Percentiles rank a stretch among this genome's conserved stretches.
Conservation (phyloP, 108 stramenopile species). For the Nitzschia sp. region DNA sequence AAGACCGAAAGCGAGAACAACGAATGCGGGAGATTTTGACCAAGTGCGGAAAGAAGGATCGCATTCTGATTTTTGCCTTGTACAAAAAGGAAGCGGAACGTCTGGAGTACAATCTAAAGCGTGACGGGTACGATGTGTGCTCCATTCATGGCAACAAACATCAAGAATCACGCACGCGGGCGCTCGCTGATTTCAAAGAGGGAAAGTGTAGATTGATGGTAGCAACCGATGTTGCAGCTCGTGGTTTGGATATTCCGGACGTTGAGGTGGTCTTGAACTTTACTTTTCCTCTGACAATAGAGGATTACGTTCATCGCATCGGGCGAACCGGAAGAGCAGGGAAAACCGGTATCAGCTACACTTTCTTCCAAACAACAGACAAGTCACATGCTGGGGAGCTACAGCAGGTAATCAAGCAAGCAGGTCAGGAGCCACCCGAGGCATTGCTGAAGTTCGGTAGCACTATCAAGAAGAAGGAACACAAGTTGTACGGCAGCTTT, state of each 20-base stretch:
- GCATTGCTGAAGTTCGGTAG: slow-evolving; percentile 95
- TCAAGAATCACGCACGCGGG: slow-evolving; percentile 88
- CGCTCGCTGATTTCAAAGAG: slow-evolving; percentile 91
- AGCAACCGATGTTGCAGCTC: slow-evolving; percentile 96
- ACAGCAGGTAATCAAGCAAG: slow-evolving; percentile 96
- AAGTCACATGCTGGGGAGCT: slow-evolving; percentile 96
- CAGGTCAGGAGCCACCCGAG: slow-evolving; percentile 90
- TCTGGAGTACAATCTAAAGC: slow-evolving; percentile 77
- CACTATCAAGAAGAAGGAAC: slow-evolving; percentile 99
- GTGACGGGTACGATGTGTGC: slow-evolving; percentile 76
- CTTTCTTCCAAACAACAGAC: slow-evolving; percentile 94
- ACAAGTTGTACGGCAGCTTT: slow-evolving; percentile 98
- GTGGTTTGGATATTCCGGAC: slow-evolving; percentile 98
- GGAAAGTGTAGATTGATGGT: slow-evolving; percentile 89
- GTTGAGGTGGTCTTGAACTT: slow-evolving; percentile 97
- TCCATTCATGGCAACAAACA: slow-evolving; percentile 98
- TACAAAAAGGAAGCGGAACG: slow-evolving; percentile 98
- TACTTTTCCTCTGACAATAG: slow-evolving; percentile 96
- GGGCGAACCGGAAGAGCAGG: slow-evolving; percentile 98
- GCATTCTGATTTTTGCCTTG: slow-evolving; percentile 92
- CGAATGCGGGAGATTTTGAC: slow-evolving; percentile 77
- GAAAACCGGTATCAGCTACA: slow-evolving; percentile 94
- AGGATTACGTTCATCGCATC: slow-evolving; percentile 96
- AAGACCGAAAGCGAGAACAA: slow-evolving; percentile 85
- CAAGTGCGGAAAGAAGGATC: slow-evolving; percentile 69